Percentiles rank a stretch among this genome's conserved stretches.
Conservation (phyloP, 495 filamentous ascomycete genomes). For the Choiromyces venosus region DNA sequence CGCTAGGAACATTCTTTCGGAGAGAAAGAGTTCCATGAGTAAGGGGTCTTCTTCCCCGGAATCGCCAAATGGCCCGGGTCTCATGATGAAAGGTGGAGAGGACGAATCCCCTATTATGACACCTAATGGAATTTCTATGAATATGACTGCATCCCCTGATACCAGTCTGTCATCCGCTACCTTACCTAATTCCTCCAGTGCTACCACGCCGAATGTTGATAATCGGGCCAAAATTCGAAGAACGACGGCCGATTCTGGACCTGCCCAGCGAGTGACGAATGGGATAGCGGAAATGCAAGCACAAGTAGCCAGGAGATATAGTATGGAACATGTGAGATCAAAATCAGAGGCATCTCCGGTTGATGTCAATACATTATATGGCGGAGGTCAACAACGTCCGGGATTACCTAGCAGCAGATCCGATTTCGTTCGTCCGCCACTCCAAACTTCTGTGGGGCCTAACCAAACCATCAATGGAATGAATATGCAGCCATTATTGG, state of each 20-base stretch:
- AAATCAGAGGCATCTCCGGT: conserved; percentile 25
- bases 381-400: conserved; percentile 26
- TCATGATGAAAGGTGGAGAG: conserved; percentile 45
- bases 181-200: conserved; percentile 33
- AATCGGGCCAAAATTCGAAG: conserved; percentile 33
- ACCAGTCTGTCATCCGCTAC: conserved; percentile 22
- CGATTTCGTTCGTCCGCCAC: conserved; percentile 34
- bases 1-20: conserved; percentile 33
- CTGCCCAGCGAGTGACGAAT: conserved; percentile 28
- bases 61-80: conserved; percentile 47
- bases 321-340: conserved; percentile 29
- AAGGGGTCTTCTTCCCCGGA: conserved; percentile 38
- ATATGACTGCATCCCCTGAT: conserved; percentile 32
- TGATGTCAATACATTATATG: conserved; percentile 27
- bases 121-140: conserved; percentile 30
- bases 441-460: conserved; percentile 36
- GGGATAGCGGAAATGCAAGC: conserved; percentile 21
- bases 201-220: conserved; percentile 26
- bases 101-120: conserved; percentile 42
- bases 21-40: conserved; percentile 32
- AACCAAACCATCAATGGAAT: conserved; percentile 31
- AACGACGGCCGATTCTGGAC: conserved; percentile 30
- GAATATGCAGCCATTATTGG: conserved; percentile 38
- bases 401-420: conserved; percentile 9
- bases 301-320: conserved; percentile 28